phyloP scores from a whole-genome alignment of 352 stramenopile species.

The Phytophthora podocarpi region DNA sequence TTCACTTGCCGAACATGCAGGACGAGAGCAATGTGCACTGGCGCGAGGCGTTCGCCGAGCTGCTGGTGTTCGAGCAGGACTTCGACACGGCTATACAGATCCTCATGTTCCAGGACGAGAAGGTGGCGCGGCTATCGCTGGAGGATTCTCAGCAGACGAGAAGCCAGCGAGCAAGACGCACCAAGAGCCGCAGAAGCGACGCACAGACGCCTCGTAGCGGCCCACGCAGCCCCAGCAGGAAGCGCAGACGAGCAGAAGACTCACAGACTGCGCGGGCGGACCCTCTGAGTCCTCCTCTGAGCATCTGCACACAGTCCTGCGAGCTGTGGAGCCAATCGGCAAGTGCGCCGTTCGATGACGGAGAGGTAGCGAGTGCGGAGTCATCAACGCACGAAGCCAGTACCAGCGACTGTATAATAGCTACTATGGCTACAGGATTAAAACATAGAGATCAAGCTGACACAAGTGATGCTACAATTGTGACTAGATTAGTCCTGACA shows the following conservation, averaged over 20 bases:
- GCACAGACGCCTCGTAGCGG: neutral
- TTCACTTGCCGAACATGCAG: constrained; percentile 14
- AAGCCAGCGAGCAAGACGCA: neutral
- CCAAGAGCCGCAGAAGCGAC: constrained; percentile 9
- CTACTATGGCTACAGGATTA: neutral
- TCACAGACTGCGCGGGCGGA: neutral
- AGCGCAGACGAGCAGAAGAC: constrained; percentile 9
- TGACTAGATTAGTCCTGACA: too few relatives aligned
- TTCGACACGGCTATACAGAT: constrained; percentile 76
- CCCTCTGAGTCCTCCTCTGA: constrained; percentile 4
- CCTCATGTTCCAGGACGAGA: constrained; percentile 56
- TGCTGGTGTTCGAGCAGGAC: constrained; percentile 67
- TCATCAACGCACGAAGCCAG: neutral
- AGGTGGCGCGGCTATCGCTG: constrained; percentile 45
- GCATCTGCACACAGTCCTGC: neutral
- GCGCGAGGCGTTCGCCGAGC: constrained; percentile 24
- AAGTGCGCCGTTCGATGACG: neutral
- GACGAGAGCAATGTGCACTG: neutral
- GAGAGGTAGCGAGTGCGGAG: neutral
- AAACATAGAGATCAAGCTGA: too few relatives aligned
- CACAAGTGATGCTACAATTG: too few relatives aligned
- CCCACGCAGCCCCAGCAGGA: constrained; percentile 2
- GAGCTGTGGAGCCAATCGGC: neutral
- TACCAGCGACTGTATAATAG: neutral
- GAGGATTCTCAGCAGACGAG: constrained; percentile 33